These are phyloP conservation scores for Hippophae rhamnoides DNA, from an alignment of 306 rosid species.

Conservation along the genomic window DNA sequence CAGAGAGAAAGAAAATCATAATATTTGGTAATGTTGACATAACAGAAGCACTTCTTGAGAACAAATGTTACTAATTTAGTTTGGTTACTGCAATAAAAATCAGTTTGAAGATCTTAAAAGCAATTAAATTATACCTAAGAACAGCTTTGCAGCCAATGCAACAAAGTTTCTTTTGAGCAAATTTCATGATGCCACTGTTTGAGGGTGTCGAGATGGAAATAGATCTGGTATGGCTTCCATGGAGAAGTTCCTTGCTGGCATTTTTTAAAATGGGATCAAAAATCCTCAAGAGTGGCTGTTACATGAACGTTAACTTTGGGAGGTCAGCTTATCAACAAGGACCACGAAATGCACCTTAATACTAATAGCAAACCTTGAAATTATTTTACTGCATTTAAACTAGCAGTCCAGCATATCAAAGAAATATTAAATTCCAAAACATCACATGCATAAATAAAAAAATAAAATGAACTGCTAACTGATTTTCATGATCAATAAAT, in stretches of 20 bases:
- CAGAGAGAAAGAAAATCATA: constrained; percentile 21
- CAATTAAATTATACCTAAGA: constrained; percentile 47
- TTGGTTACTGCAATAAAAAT: constrained; percentile 3
- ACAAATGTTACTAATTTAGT: background rate
- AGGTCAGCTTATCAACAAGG: constrained; percentile 15
- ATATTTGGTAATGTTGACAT: constrained; percentile 1
- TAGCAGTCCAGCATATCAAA: no score
- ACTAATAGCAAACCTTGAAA: no score
- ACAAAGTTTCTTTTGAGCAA: constrained; percentile 42
- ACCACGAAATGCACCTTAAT: no score
- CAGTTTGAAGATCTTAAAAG: background rate
- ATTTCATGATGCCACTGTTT: constrained; percentile 70
- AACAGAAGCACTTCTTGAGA: background rate
- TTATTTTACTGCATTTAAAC: no score
- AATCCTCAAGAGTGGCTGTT: constrained; percentile 91
- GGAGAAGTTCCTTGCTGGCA: constrained; percentile 96
- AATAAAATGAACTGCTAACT: background rate
- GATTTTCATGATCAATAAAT: background rate
- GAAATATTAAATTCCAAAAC: constrained; percentile 2
- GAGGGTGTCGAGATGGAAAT: constrained; percentile 87
- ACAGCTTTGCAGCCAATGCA: constrained; percentile 95
- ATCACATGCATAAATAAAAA: background rate
- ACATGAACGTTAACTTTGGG: constrained; percentile 16
- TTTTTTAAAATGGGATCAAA: constrained; percentile 94
- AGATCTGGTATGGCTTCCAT: constrained; percentile 92